Evolutionary conservation across 2,329 filamentous ascomycete genomes (phyloP), one percentile per base, ranked within the genome.

Genomic region (Talaromyces sp.): DNA sequence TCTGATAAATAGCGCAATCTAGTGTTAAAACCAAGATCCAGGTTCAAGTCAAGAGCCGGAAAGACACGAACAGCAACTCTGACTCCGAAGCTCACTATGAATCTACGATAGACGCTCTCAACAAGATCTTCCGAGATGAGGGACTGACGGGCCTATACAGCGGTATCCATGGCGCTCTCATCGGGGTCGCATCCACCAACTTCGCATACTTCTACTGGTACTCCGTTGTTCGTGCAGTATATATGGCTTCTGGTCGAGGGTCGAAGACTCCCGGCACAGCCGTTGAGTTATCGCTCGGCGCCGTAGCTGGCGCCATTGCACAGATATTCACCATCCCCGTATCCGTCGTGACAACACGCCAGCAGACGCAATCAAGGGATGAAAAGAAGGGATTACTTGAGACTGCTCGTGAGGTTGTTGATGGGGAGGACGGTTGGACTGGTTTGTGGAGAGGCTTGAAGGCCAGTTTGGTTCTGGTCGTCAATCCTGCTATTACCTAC

Each of bases 131-230:
- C 36, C 83, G 86, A 58, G 85, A 85, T 55, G 94, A 99, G 65
- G 94, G 94, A 33, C 58, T 94, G 8, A 68, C 79, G 48, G 94
- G 94, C 6, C 83, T 99, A 7, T 99, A 99, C 69, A 85, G 89
- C 54, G 94, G 94, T 61, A 92, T 99, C 72, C 82, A 85, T 60
- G 92, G 93, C 53, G 86, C 92, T 4, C 80, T 99, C 17, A 78
- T 97, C 53, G 94, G 94, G 56, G 94, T 99, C 36, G 93, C 91
- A 1, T 97, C 92, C 25, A 97, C 93, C 54, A 99, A 99, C 75
- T 99, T 99, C 72, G 94, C 94, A 67, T 99, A 99, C 77, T 99
- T 99, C 73, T 99, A 99, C 78, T 97, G 93, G 92, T 97, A 97
- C 73, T 93, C 91, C 5, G 77, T 94, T 28, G 90, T 97, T 33